Conservation (phyloP, 2,329 filamentous ascomycete genomes). For the Colletotrichum orchidophilum region DNA sequence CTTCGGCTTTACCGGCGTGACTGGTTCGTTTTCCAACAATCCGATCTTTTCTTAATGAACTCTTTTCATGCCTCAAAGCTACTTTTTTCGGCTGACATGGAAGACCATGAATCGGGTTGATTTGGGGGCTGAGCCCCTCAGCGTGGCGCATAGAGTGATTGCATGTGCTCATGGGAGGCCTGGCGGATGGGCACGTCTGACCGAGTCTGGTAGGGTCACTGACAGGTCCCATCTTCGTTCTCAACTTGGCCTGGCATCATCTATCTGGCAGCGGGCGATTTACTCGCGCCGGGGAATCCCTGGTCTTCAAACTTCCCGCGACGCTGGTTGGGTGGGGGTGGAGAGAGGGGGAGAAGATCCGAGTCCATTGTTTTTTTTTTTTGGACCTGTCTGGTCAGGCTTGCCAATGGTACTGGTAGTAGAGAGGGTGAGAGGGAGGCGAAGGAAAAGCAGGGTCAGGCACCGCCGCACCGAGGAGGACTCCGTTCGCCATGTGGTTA, state of each 20-base stretch:
- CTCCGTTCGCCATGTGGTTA: constrained; percentile 3
- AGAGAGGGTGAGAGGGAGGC: neutral
- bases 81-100: neutral
- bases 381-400: neutral
- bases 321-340: constrained; percentile 20
- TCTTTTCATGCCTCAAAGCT: neutral
- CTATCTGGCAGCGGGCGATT: neutral
- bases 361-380: neutral
- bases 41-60: constrained; percentile 9
- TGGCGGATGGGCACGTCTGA: neutral
- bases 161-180: neutral
- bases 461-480: no score
- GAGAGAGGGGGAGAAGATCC: neutral
- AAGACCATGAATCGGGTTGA: neutral
- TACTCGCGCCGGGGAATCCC: constrained; percentile 13
- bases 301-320: constrained; percentile 19
- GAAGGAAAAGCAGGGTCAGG: neutral
- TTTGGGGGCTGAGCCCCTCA: neutral
- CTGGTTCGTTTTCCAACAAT: neutral
- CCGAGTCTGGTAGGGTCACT: neutral
- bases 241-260: neutral
- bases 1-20: neutral
- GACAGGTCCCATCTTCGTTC: neutral
- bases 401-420: neutral
- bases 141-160: neutral